Base-by-base conservation (phyloP, 768 basidiomycete species). In the Boletus rubropictus region DNA sequence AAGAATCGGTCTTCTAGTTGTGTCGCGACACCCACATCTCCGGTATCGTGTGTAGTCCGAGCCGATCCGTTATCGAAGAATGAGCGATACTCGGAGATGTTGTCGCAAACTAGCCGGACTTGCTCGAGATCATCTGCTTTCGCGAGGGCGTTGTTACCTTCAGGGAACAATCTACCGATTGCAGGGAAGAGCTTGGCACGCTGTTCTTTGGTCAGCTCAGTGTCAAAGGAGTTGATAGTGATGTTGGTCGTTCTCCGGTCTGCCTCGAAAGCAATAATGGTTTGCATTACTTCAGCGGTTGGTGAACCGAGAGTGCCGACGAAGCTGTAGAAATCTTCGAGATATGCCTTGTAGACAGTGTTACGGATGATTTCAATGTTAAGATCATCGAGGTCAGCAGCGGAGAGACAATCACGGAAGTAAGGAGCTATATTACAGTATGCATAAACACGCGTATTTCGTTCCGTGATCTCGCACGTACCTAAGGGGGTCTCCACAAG, bases 311-410 rank as follows among this genome's bases (percentile, higher is more conserved):
- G 72, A 7, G 85, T 81, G 38, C 76, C 69, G 62, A 83, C 87
- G 69, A 86, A 98, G 54, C 76, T 67, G 72, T 93, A 80, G 66
- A 99, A 99, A 68, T 99, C 96, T 65, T 98, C 95, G 48, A 99
- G 85, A 70, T 99, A 99, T 15, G 93, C 86, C 67, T 96, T 97
- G 79, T 98, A 98, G 29, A 99, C 86, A 1, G 95, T 94, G 71
- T 98, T 98, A 36, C 96, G 90, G 69, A 99, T 94, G 70, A 99
- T 96, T 73, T 99, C 96, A 61, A 99, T 98, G 74, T 99, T 97
- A 48, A 98, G 82, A 65, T 97, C 96, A 64, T 99, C 96, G 39
- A 99, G 80, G 65, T 99, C 96, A 36, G 88, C 82, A 15, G 96
- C 95, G 29, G 93, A 87, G 21, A 98, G 77, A 64, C 94, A 97